These are phyloP conservation scores for Fusarium pininemorale DNA, from an alignment of 2,329 filamentous ascomycete genomes.

Conservation along the genomic window DNA sequence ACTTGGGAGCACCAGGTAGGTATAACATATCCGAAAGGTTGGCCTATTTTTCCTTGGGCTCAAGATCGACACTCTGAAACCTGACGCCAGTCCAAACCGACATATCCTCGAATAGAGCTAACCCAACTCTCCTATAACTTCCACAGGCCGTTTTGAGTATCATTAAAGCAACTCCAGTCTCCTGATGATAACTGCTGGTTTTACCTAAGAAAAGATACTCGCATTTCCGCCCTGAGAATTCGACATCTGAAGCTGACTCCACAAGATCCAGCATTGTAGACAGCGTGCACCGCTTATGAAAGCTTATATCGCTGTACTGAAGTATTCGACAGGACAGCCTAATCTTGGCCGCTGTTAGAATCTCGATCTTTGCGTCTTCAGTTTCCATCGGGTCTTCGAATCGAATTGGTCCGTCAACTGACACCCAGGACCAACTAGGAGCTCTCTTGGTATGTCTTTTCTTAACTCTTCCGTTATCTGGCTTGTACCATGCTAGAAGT, in stretches of 20 bases:
- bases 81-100: accelerated
- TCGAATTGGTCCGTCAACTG: background rate
- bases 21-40: accelerated
- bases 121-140: background rate
- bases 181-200: accelerated
- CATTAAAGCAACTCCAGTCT: background rate
- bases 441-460: background rate
- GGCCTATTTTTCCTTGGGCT: background rate
- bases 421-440: background rate
- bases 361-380: background rate
- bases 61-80: background rate
- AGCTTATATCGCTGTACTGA: accelerated
- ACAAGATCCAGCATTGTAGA: background rate
- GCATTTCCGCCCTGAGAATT: accelerated
- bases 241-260: accelerated
- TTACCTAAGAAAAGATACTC: background rate
- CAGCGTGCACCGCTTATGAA: accelerated
- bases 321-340: background rate
- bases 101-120: accelerated
- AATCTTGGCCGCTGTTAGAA: accelerated
- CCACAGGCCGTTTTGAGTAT: accelerated
- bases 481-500: background rate
- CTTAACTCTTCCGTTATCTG: accelerated
- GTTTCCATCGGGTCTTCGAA: background rate
- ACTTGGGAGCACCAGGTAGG: accelerated